Evolutionary conservation across 805 yeast genomes (phyloP).

Genomic region (Monosporozyma solicola): DNA sequence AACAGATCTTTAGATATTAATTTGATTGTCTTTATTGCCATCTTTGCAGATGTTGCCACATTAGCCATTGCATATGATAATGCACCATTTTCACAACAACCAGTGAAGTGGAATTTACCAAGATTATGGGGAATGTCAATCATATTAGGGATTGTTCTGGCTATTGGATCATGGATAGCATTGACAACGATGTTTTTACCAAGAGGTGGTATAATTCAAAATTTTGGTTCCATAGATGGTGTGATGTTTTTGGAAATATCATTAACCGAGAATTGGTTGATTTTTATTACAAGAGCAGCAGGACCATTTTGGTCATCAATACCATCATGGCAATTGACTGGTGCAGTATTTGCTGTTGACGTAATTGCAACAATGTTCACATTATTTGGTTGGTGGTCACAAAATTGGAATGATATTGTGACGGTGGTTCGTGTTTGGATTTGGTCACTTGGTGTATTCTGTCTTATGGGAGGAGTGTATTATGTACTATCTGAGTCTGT

Average conservation of each 20-base stretch:
- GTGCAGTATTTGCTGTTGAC: conserved; percentile 88
- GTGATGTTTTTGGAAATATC: conserved; percentile 89
- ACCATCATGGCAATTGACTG: conserved; percentile 95
- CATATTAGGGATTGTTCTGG: conserved; percentile 74
- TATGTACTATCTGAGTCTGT: conserved; percentile 80
- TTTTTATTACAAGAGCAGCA: conserved; percentile 91
- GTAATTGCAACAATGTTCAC: conserved; percentile 86
- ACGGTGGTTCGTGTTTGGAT: conserved; percentile 91
- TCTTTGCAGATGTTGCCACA: conserved; percentile 96
- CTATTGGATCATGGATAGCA: conserved; percentile 90
- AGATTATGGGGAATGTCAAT: conserved; percentile 96
- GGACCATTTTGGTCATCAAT: conserved; percentile 97
- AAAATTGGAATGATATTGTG: conserved; percentile 93
- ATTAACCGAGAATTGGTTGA: conserved; percentile 94
- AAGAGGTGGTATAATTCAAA: conserved; percentile 91
- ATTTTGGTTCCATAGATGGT: conserved; percentile 92
- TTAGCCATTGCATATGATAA: conserved; percentile 95
- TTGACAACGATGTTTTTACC: conserved; percentile 87
- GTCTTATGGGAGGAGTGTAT: conserved; percentile 93
- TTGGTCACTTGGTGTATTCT: conserved; percentile 95
- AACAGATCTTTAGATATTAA: conserved; percentile 81
- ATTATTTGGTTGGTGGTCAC: conserved; percentile 96
- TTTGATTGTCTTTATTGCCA: conserved; percentile 92
- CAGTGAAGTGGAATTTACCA: conserved; percentile 95
- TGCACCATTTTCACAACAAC: conserved; percentile 88